These are phyloP conservation scores for Zygosaccharomyces rouxii DNA, from an alignment of 805 yeast species.

Conservation along the genomic window DNA sequence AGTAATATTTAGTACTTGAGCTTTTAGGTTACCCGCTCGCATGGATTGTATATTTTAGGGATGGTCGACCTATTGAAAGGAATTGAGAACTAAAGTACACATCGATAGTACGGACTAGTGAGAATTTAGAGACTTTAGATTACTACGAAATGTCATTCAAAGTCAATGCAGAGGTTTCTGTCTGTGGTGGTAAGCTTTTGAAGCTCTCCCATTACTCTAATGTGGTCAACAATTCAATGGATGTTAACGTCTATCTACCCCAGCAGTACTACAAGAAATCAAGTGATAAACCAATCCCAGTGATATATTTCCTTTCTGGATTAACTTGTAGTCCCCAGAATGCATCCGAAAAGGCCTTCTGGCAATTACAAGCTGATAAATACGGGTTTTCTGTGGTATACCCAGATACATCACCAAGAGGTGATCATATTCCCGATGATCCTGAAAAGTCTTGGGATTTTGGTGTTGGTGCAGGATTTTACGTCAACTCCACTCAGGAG, in stretches of 20 bases:
- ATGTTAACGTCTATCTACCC: slow-evolving; percentile 80
- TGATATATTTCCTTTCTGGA: slow-evolving; percentile 77
- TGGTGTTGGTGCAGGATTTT: slow-evolving; percentile 95
- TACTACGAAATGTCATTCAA: slow-evolving; percentile 44
- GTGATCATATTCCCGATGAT: slow-evolving; percentile 74
- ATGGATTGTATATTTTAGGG: neutral
- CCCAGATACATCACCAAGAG: slow-evolving; percentile 97
- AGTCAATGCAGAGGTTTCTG: slow-evolving; percentile 48
- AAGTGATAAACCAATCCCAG: slow-evolving; percentile 50
- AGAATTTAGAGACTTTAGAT: neutral
- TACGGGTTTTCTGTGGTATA: slow-evolving; percentile 84
- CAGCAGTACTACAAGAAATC: slow-evolving; percentile 36
- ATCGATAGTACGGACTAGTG: neutral
- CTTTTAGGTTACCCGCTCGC: neutral
- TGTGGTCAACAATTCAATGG: slow-evolving; percentile 67
- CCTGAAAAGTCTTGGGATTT: slow-evolving; percentile 64
- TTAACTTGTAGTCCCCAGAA: slow-evolving; percentile 91
- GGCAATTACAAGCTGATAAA: slow-evolving; percentile 74
- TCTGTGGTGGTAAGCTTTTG: slow-evolving; percentile 69
- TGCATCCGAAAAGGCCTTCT: slow-evolving; percentile 88
- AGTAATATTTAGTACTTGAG: neutral
- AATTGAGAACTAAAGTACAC: neutral
- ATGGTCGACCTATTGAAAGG: neutral
- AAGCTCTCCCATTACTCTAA: slow-evolving; percentile 73
- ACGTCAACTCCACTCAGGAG: slow-evolving; percentile 72